These are phyloP conservation scores for Eucalyptus cloeziana DNA, from an alignment of 345 rosid species.

Conservation along the genomic window DNA sequence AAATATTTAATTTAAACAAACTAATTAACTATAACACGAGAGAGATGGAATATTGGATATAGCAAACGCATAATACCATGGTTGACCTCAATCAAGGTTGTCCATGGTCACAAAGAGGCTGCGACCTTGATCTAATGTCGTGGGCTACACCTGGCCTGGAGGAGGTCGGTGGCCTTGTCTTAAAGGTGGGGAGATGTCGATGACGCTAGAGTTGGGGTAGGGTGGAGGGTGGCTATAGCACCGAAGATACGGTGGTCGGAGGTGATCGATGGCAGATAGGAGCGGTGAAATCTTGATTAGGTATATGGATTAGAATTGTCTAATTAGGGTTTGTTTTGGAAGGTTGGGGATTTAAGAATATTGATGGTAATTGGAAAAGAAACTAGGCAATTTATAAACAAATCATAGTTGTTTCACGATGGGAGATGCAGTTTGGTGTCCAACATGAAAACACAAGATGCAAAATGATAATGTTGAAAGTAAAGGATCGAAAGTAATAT, in stretches of 20 bases:
- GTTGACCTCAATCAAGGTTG: neutral
- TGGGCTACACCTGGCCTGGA: neutral
- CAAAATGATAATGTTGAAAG: neutral
- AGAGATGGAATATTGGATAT: neutral
- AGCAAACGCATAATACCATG: fast-evolving
- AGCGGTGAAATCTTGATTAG: neutral
- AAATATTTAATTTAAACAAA: neutral
- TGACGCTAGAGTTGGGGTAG: neutral
- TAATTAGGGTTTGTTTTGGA: neutral
- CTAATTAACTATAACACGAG: neutral
- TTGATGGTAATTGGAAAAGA: neutral
- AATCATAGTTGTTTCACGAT: no score
- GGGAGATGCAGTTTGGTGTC: neutral
- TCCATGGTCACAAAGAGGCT: neutral
- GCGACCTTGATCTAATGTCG: neutral
- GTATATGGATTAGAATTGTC: neutral
- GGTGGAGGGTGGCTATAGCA: neutral
- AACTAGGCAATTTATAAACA: neutral
- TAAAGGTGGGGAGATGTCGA: neutral
- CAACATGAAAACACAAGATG: neutral
- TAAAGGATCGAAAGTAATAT: no score
- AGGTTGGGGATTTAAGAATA: neutral
- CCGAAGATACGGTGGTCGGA: neutral
- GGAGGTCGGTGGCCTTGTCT: neutral
- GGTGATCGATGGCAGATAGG: fast-evolving